Conservation (phyloP, 2,329 filamentous ascomycete species). For the Arthrinium phaeospermum region DNA sequence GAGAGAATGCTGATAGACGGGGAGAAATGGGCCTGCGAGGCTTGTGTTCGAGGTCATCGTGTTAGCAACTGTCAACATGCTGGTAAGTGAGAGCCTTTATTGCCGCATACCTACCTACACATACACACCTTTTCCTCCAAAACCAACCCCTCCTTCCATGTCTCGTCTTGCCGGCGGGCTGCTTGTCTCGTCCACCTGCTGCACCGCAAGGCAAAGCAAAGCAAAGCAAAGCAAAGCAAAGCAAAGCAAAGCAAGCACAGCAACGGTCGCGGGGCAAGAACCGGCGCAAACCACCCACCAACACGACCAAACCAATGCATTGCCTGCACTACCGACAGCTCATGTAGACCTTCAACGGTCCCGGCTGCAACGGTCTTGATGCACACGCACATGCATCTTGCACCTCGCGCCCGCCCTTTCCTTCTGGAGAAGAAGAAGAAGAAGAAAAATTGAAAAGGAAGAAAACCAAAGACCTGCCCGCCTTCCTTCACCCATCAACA, state of each 20-base stretch:
- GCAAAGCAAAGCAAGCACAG: neutral
- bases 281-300: constrained; percentile 17
- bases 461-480: neutral
- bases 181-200: neutral
- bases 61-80: constrained; percentile 98
- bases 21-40: constrained; percentile 97
- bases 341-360: constrained; percentile 1
- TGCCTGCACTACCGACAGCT: constrained; percentile 1
- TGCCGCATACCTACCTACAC: constrained; percentile 1
- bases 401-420: neutral
- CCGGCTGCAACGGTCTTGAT: constrained; percentile 5
- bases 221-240: neutral
- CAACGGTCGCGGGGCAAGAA: constrained; percentile 7
- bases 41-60: constrained; percentile 96
- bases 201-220: neutral
- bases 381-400: neutral
- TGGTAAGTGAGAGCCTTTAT: constrained; percentile 64
- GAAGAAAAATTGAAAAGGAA: neutral
- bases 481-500: neutral
- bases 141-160: constrained; percentile 23
- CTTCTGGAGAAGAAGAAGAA: neutral
- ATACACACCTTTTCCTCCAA: constrained; percentile 23
- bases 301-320: neutral
- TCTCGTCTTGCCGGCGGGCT: constrained; percentile 13
- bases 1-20: constrained; percentile 80